These are phyloP conservation scores for Solanum verrucosum DNA, from an alignment of 257 asterid species.

Conservation along the genomic window DNA sequence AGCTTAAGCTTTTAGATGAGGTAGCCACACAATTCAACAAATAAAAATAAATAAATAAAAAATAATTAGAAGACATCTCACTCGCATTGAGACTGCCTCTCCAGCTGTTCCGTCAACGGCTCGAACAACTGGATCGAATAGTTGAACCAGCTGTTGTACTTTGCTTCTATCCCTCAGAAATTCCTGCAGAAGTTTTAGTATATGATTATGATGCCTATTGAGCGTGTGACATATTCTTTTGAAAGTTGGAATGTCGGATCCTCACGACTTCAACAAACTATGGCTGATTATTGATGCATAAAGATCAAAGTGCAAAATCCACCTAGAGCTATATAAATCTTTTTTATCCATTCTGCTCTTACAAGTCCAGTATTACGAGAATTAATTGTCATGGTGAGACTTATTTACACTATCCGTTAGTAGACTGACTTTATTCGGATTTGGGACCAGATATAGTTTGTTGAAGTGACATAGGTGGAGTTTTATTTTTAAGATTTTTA, in stretches of 20 bases:
- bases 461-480: background rate
- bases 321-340: background rate
- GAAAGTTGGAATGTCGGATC: background rate
- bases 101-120: conserved; percentile 57
- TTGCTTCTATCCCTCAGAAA: conserved; percentile 73
- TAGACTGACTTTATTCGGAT: background rate
- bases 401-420: background rate
- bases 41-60: background rate
- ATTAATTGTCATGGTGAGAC: background rate
- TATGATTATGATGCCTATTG: background rate
- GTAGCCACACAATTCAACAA: background rate
- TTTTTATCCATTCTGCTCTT: background rate
- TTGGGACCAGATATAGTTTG: background rate
- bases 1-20: background rate
- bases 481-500: background rate
- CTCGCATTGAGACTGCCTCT: conserved; percentile 93
- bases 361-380: background rate
- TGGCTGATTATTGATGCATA: background rate
- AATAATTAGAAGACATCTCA: conserved; percentile 6
- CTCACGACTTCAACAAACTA: background rate
- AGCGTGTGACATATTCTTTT: background rate
- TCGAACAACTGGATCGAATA: conserved; percentile 79
- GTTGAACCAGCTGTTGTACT: conserved; percentile 59
- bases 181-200: conserved; percentile 37
- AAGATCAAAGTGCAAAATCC: background rate